Evolutionary conservation across 78 protist genomes (phyloP).

Genomic region (Planoprotostelium fungivorum): DNA sequence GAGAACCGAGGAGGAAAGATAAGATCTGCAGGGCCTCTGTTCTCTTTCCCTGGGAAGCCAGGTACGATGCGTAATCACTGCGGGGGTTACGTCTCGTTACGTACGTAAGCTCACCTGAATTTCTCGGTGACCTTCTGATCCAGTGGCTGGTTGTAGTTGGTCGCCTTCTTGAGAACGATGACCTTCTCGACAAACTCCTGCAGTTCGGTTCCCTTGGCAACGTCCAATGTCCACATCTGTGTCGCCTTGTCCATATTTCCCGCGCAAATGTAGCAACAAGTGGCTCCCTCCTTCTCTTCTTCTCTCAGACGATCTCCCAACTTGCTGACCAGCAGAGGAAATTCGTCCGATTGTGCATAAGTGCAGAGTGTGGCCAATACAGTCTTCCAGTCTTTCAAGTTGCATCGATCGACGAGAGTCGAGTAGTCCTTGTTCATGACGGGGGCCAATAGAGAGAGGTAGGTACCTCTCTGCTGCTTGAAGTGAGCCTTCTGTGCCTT

Average conservation of each 20-base stretch:
- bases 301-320: conserved; percentile 55
- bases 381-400: conserved; percentile 52
- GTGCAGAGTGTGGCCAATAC: conserved; percentile 60
- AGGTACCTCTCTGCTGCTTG: conserved; percentile 18
- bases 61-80: not conserved
- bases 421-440: conserved; percentile 50
- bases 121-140: not conserved
- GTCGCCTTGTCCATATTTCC: conserved; percentile 59
- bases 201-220: not conserved
- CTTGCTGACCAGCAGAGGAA: conserved; percentile 32
- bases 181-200: not conserved
- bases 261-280: conserved; percentile 79
- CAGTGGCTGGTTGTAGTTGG: not conserved
- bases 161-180: not conserved
- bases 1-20: too few relatives aligned
- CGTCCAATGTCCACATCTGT: conserved; percentile 43
- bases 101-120: not conserved
- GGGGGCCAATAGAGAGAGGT: conserved; percentile 25
- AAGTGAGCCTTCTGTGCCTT: conserved; percentile 46
- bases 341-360: conserved; percentile 56
- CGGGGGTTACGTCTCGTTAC: not conserved
- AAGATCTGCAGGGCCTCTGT: not conserved
- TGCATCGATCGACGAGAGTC: conserved; percentile 21
- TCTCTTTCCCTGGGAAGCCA: not conserved
- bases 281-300: conserved; percentile 49